Evolutionary conservation across 2,329 filamentous ascomycete species (phyloP), one percentile per base, ranked within the genome.

Genomic region (Dryadomyces quercus-mongolicae): DNA sequence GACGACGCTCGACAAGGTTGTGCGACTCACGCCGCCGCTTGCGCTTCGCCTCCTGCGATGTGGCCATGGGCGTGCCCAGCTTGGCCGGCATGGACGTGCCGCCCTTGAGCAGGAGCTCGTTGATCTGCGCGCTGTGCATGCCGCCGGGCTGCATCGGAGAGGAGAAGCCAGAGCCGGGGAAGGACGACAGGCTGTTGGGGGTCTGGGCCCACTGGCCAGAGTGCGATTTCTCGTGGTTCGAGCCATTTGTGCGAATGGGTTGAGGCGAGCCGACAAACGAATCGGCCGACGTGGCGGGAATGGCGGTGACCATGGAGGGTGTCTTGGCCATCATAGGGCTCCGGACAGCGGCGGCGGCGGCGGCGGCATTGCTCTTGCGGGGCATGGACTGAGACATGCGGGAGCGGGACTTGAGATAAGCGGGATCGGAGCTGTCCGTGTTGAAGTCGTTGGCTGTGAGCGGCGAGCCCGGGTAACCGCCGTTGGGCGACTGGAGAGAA

Each of bases 161-260:
- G 7, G 88, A 86, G 61, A 95, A 89, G 2, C 88, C 88, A 0
- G 92, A 95, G 58, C 92, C 90, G 51, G 88, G 84, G 65, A 89
- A 95, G 9, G 91, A 94, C 34, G 88, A 85, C 22, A 88, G 78
- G 66, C 88, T 94, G 58, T 83, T 85, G 2, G 90, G 87, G 0
- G 88, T 94, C 60, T 88, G 86, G 61, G 94, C 86, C 88, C 90
- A 96, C 65, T 93, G 88, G 56, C 82, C 85, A n/a, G 89, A 90
- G 34, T 88, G 76, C 16, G 86, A 88, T 71, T 94, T 93, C 61
- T 90, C 85, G 65, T 91, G 87, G 61, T 76, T 73, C 52, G 80
- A 69, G 56, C 83, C 73, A 13, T 78, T 75, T 22, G 84, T 82
- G 59, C 86, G 81, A 64, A 95, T 93, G 38, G 88, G 84, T 65